Evolutionary conservation across 352 stramenopile genomes (phyloP).

Genomic region (Phytophthora pluvialis): DNA sequence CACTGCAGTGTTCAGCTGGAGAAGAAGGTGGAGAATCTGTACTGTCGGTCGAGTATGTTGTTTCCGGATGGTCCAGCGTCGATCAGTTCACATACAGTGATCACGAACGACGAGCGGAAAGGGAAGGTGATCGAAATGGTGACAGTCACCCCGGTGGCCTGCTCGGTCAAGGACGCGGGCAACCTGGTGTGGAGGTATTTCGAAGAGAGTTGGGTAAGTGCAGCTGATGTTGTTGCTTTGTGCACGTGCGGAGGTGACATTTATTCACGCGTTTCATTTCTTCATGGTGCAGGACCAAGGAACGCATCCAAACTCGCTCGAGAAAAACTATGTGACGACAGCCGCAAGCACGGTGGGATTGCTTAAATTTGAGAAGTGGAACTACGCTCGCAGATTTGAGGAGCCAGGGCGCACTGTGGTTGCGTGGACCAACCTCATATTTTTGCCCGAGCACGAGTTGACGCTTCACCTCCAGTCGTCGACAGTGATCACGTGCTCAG

Average conservation of each 20-base stretch:
- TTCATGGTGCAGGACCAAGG: conserved; percentile 1
- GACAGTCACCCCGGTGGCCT: background rate
- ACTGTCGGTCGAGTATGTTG: background rate
- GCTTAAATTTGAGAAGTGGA: conserved; percentile 4
- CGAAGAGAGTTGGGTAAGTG: background rate
- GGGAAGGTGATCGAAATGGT: conserved; percentile 2
- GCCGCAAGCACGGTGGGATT: background rate
- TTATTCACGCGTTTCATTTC: background rate
- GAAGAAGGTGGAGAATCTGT: conserved; percentile 1
- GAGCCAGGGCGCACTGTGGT: background rate
- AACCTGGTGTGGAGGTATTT: background rate
- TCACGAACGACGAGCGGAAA: conserved; percentile 1
- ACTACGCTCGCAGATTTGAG: background rate
- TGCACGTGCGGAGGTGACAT: background rate
- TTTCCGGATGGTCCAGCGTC: background rate
- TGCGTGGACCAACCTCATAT: background rate
- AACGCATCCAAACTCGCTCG: background rate
- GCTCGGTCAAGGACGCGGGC: conserved; percentile 1
- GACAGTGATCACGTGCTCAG: background rate
- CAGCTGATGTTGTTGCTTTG: background rate
- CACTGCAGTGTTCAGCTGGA: background rate
- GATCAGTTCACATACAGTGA: conserved; percentile 5
- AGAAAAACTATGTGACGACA: background rate
- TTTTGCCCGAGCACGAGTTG: background rate
- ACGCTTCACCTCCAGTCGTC: conserved; percentile 1